Evolutionary conservation across 768 basidiomycete genomes (phyloP).

Genomic region (Suillus placidus): DNA sequence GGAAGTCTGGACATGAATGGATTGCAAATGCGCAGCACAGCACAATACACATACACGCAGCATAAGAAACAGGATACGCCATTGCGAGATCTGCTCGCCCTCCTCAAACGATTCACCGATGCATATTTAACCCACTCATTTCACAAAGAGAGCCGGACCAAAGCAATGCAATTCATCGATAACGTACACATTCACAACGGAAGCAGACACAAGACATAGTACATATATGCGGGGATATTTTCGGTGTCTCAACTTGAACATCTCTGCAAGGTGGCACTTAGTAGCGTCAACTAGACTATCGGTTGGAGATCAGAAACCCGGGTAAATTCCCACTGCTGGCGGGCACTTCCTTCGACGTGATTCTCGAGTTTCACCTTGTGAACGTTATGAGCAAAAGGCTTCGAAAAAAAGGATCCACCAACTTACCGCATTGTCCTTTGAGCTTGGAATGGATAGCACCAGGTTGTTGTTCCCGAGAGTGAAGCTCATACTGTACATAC

Average conservation of each 20-base stretch:
- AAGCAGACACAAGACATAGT: not conserved
- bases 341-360: not conserved
- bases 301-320: not conserved
- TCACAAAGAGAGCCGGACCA: not conserved
- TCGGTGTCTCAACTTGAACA: not conserved
- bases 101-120: no score
- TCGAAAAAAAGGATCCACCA: not conserved
- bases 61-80: no score
- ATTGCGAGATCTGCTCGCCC: no score
- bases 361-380: not conserved
- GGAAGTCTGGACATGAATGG: no score
- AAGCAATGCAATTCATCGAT: not conserved
- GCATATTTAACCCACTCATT: no score
- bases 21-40: no score
- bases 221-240: not conserved
- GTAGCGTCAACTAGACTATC: not conserved
- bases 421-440: not conserved
- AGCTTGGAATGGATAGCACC: not conserved
- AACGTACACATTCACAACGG: not conserved
- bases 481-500: not conserved
- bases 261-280: not conserved
- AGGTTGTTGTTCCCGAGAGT: not conserved
- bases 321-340: not conserved
- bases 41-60: no score
- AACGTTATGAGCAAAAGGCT: not conserved